Conservation (phyloP, 2,329 filamentous ascomycete species). For the Claviceps capensis region DNA sequence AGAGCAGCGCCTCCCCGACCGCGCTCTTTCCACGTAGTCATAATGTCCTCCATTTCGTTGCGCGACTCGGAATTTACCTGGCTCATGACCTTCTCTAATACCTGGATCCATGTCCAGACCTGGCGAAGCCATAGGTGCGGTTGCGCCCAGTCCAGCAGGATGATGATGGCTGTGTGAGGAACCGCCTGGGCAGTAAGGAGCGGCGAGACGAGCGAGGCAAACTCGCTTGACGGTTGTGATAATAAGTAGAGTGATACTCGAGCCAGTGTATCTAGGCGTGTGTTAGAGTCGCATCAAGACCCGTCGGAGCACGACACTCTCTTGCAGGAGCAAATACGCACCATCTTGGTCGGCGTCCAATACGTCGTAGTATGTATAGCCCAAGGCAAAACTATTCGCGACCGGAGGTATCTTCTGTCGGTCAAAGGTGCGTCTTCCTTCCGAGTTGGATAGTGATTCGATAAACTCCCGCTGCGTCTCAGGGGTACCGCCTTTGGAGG, state of each 20-base stretch:
- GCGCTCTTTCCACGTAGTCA: constrained; percentile 64
- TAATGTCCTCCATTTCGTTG: constrained; percentile 74
- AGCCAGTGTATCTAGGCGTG: constrained; percentile 65
- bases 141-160: constrained; percentile 90
- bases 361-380: constrained; percentile 92
- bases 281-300: constrained; percentile 10
- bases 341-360: constrained; percentile 88
- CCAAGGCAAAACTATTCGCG: constrained; percentile 82
- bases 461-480: constrained; percentile 78
- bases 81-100: constrained; percentile 64
- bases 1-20: constrained; percentile 50
- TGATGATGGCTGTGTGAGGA: constrained; percentile 73
- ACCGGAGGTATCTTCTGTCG: constrained; percentile 58
- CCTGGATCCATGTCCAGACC: constrained; percentile 75
- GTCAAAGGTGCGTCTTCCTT: constrained; percentile 39
- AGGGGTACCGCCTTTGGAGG: constrained; percentile 53
- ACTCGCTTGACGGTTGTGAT: constrained; percentile 69
- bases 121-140: constrained; percentile 88
- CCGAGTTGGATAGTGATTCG: constrained; percentile 44
- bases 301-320: background rate
- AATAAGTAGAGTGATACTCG: constrained; percentile 82
- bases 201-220: constrained; percentile 69
- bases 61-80: constrained; percentile 65
- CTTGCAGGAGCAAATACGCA: constrained; percentile 23
- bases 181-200: constrained; percentile 75